Evolutionary conservation across 2,329 filamentous ascomycete species (phyloP), one percentile per base, ranked within the genome.

Genomic region (Colletotrichum tamarilloi): DNA sequence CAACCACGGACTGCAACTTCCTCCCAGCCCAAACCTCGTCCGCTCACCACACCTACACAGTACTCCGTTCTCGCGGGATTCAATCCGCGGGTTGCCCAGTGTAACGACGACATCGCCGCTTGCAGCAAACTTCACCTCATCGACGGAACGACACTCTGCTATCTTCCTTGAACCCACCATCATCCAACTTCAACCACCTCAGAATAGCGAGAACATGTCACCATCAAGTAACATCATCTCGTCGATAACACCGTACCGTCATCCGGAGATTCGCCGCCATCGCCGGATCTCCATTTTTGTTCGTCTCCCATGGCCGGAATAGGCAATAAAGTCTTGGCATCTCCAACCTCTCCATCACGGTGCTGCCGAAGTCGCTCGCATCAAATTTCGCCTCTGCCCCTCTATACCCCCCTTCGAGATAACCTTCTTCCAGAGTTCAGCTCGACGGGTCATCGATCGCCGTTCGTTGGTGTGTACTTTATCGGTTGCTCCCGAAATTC

Each of bases 291-390:
- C 38, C 30, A 5, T 59, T 59, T 38, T 62, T 11, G 24, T 12
- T n/a, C n/a, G 35, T 7, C 38, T 70, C 22, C 24, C 16, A 35
- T 59, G 11, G 42, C 55, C 49, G 22, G 55, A 26, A 22, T 7
- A 46, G 68, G 55, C 9, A 66, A 52, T 26, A 24, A 35, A 14
- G 42, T 67, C 56, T 71, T 71, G 68, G 62, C 62, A 49, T 67
- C n/a, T 32, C 24, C 63, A 55, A 55, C 35, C 7, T 58, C 24
- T 16, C 42, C 60, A 19, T 66, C 62, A 30, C 62, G 60, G 56
- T 30, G 30, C 49, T 59, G 49, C 68, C 68, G 62, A 70, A 66
- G 42, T 70, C 38, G 32, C 62, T 59, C 55, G 58, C 52, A n/a
- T 12, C 60, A 26, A 59, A 52, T 38, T 42, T n/a, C 67, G 26